Evolutionary conservation across 441 rosid genomes (phyloP).

Genomic region (Eruca vesicaria): DNA sequence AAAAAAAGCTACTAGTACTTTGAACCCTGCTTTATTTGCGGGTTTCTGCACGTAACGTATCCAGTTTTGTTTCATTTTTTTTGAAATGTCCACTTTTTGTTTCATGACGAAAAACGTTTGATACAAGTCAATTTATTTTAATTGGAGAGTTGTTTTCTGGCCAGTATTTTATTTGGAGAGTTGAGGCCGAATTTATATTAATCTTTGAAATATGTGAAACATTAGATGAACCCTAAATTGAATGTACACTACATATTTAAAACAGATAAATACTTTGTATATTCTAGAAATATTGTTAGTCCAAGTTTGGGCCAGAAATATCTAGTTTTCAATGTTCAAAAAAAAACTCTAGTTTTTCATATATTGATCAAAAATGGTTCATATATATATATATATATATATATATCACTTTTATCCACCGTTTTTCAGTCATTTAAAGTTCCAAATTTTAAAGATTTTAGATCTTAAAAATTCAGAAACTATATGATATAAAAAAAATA

Average conservation of each 20-base stretch:
- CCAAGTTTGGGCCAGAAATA: background rate
- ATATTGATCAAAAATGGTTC: background rate
- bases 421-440: background rate
- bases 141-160: too few species aligned
- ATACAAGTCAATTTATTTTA: too few species aligned
- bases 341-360: too few species aligned
- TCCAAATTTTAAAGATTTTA: background rate
- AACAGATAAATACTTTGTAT: background rate
- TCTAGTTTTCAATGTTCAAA: background rate
- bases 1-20: background rate
- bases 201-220: too few species aligned
- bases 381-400: background rate
- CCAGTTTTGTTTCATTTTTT: too few species aligned
- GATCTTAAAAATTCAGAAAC: background rate
- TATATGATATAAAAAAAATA: background rate
- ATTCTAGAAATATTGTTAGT: background rate
- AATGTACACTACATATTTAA: background rate
- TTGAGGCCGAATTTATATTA: too few species aligned
- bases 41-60: background rate
- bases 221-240: background rate
- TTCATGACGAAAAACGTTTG: background rate
- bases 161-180: too few species aligned
- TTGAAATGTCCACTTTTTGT: too few species aligned
- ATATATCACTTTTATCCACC: background rate
- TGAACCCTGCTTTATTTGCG: conserved; percentile 3